Percentiles rank a stretch among this genome's conserved stretches.
Evolutionary conservation across 345 rosid species (phyloP).

Genomic region (Populus deltoides): DNA sequence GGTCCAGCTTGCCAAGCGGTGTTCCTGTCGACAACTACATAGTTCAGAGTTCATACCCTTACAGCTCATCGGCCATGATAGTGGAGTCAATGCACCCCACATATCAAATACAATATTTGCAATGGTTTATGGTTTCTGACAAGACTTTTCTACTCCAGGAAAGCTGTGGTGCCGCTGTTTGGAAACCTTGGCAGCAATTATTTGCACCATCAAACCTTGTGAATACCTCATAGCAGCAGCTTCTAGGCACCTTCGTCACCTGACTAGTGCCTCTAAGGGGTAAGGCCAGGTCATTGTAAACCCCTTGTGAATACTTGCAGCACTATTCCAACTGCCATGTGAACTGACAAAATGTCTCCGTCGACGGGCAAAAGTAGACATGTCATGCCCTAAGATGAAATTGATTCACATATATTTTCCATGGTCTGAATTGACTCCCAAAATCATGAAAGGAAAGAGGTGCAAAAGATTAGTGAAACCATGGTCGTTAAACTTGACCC

Average conservation of each 20-base stretch:
- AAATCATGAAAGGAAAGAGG: too few relatives aligned
- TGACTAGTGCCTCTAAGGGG: too few relatives aligned
- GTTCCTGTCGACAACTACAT: conserved; percentile 13
- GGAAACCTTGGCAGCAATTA: not conserved
- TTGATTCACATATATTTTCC: too few relatives aligned
- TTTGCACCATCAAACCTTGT: not conserved
- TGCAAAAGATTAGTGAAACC: too few relatives aligned
- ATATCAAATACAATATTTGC: not conserved
- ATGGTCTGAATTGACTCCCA: too few relatives aligned
- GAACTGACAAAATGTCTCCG: not conserved
- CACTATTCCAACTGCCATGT: not conserved
- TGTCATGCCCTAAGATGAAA: too few relatives aligned
- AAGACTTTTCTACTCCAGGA: not conserved
- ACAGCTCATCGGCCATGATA: not conserved
- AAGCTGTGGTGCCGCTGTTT: not conserved
- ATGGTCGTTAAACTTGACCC: fast-evolving
- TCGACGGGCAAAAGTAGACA: too few relatives aligned
- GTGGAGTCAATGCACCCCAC: not conserved
- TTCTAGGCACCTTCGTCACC: conserved; percentile 2
- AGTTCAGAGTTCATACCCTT: not conserved
- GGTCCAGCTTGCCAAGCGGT: not conserved
- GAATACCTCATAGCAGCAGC: not conserved
- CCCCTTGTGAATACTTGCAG: not conserved
- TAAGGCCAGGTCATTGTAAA: not conserved
- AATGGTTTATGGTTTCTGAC: not conserved